Evolutionary conservation across 352 stramenopile genomes (phyloP).

Genomic region (Pythium grandisporangium): DNA sequence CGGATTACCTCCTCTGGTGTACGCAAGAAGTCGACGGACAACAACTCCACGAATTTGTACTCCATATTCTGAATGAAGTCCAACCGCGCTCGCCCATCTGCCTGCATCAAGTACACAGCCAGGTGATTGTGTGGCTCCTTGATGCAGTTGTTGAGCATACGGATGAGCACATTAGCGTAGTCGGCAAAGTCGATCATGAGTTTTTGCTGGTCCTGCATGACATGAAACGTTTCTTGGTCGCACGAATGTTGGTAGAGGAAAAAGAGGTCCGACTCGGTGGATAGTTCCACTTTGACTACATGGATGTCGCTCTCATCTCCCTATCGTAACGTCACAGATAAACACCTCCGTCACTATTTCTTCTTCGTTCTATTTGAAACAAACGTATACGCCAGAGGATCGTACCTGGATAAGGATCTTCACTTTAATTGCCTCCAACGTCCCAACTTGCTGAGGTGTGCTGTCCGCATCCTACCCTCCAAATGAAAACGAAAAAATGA

Average conservation of each 20-base stretch:
- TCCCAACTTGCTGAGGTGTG: constrained; percentile 85
- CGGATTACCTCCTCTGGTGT: constrained; percentile 85
- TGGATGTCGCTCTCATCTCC: constrained; percentile 80
- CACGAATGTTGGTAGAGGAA: constrained; percentile 90
- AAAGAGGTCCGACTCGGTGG: constrained; percentile 90
- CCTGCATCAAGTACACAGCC: constrained; percentile 91
- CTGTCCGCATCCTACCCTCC: constrained; percentile 70
- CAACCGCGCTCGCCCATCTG: constrained; percentile 82
- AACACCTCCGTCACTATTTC: too few relatives aligned
- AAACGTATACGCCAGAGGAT: too few relatives aligned
- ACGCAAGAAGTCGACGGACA: constrained; percentile 88
- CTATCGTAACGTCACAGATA: too few relatives aligned
- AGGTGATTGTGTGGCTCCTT: constrained; percentile 92
- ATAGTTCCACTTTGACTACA: constrained; percentile 85
- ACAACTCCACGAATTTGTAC: constrained; percentile 95
- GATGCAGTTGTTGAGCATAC: constrained; percentile 95
- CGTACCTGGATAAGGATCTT: constrained; percentile 88
- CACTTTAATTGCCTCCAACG: constrained; percentile 91
- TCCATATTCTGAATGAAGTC: constrained; percentile 97
- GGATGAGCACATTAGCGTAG: constrained; percentile 90
- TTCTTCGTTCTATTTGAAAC: too few relatives aligned
- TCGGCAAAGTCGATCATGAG: constrained; percentile 94
- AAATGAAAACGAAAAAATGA: too few relatives aligned
- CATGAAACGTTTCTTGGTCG: constrained; percentile 78
- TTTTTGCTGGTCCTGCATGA: constrained; percentile 93